Percentiles rank a stretch among this genome's conserved stretches.
phyloP scores from a whole-genome alignment of 148 eudicot species.

The Camellia granthamiana region DNA sequence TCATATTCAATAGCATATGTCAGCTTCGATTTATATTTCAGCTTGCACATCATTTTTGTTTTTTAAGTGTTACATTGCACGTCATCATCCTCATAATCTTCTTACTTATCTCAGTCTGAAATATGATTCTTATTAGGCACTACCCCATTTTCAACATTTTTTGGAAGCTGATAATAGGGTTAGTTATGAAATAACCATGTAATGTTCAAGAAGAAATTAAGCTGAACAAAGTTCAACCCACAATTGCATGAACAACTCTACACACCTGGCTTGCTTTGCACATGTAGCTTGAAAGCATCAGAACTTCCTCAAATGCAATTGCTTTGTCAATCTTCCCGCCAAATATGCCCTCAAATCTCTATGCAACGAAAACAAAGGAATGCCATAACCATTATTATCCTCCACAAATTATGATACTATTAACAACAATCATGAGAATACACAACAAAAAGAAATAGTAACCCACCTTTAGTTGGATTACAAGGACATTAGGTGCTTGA shows the following conservation, averaged over 20 bases:
- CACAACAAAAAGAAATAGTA: not conserved
- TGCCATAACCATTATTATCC: not conserved
- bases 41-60: not conserved
- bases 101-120: not conserved
- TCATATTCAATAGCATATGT: no score
- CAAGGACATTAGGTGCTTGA: constrained; percentile 95
- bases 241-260: constrained; percentile 7
- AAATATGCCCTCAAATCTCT: constrained; percentile 94
- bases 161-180: not conserved
- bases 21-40: no score
- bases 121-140: not conserved
- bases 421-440: not conserved
- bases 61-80: not conserved
- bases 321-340: constrained; percentile 89
- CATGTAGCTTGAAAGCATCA: constrained; percentile 93
- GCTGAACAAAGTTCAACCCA: not conserved
- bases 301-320: constrained; percentile 75
- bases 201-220: not conserved
- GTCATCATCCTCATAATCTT: not conserved
- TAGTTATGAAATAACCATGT: constrained; percentile 3
- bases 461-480: constrained; percentile 87
- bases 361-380: constrained; percentile 13
- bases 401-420: not conserved
- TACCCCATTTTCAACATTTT: not conserved
- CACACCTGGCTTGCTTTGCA: constrained; percentile 84